A percentile compares a stretch with the other conserved stretches of the same genome.
Evolutionary conservation across 2,329 filamentous ascomycete genomes (phyloP).

Genomic region (Monosporascus sp.): DNA sequence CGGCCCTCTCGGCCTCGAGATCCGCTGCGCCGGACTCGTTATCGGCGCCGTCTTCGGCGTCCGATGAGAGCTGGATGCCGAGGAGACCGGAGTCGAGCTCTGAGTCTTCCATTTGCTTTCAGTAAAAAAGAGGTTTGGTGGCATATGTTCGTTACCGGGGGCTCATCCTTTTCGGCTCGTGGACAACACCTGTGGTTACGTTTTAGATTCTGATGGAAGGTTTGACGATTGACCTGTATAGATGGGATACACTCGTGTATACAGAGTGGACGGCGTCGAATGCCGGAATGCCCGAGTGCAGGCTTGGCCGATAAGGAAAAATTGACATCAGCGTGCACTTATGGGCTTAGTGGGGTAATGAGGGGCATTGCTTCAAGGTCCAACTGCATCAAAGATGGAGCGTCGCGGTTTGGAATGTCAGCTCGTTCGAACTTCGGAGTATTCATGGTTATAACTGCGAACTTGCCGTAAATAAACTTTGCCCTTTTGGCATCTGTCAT

Average conservation of each 20-base stretch:
- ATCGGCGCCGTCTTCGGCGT: conserved; percentile 20
- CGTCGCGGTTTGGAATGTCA: no score
- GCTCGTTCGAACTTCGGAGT: no score
- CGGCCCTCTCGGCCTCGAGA: neutral
- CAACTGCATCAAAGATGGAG: neutral
- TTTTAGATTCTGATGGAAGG: no score
- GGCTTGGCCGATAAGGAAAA: neutral
- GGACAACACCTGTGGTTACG: no score
- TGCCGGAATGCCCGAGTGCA: neutral
- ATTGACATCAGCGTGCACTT: conserved; percentile 21
- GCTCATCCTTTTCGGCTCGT: no score
- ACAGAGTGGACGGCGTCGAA: neutral
- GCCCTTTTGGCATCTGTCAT: neutral
- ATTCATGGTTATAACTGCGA: no score
- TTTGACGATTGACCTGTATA: no score
- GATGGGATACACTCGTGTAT: no score
- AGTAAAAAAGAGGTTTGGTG: no score
- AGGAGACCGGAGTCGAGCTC: conserved; percentile 33
- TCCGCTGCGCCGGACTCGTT: conserved; percentile 10
- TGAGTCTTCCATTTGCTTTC: neutral
- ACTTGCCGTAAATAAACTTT: no score
- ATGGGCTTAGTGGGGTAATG: conserved; percentile 18
- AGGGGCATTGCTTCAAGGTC: conserved; percentile 9
- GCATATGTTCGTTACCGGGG: neutral
- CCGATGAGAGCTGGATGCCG: conserved; percentile 35